Conservation (phyloP, 2,329 filamentous ascomycete species). For the Sporothrix schenckii region DNA sequence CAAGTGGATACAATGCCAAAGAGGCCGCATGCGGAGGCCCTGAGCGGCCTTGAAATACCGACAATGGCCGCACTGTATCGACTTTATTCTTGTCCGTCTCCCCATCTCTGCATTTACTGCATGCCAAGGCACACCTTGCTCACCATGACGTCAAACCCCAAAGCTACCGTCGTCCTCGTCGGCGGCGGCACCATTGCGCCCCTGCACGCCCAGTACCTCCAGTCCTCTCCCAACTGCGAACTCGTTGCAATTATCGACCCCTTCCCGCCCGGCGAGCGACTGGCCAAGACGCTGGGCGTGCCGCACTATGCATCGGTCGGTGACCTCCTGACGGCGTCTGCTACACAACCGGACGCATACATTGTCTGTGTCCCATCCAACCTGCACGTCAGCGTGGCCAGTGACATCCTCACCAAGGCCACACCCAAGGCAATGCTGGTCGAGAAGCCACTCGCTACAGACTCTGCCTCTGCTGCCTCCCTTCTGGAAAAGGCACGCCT, state of each 20-base stretch:
- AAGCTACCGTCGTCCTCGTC: conserved; percentile 9
- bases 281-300: conserved; percentile 15
- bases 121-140: not conserved
- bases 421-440: conserved; percentile 4
- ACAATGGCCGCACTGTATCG: not conserved
- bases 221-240: conserved; percentile 4
- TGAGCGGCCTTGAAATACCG: not conserved
- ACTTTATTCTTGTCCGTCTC: not conserved
- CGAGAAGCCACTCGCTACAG: conserved; percentile 8
- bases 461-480: not conserved
- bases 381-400: not conserved
- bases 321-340: not conserved
- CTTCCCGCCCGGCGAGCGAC: conserved; percentile 7
- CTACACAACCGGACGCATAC: not conserved
- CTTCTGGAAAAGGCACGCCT: not conserved
- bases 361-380: conserved; percentile 13
- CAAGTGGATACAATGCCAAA: no score
- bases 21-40: no score
- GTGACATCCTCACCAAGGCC: not conserved
- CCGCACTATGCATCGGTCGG: not conserved
- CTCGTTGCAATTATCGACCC: conserved; percentile 14
- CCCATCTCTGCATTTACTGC: no score
- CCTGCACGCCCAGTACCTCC: conserved; percentile 9
- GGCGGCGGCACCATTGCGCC: conserved; percentile 21
- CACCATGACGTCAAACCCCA: not conserved